Evolutionary conservation across 2,329 filamentous ascomycete species (phyloP).

Genomic region (Akanthomyces muscarius): DNA sequence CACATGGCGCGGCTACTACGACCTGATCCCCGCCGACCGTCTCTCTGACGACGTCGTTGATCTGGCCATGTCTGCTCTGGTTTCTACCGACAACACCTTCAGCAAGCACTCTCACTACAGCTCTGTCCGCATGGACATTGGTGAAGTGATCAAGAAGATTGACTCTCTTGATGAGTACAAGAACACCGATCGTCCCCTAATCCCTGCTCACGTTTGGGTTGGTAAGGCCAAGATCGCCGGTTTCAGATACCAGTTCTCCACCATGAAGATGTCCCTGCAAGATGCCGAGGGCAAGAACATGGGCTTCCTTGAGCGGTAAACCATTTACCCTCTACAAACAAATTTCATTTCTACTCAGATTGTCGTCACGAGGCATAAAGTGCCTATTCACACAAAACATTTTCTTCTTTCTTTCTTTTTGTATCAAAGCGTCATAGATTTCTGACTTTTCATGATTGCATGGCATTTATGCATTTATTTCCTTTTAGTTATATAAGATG

Average conservation of each 20-base stretch:
- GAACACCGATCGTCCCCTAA: conserved; percentile 14
- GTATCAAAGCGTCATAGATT: conserved; percentile 19
- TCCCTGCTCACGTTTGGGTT: conserved; percentile 18
- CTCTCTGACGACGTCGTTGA: conserved; percentile 17
- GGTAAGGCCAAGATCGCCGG: conserved; percentile 18
- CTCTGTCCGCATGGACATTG: conserved; percentile 19
- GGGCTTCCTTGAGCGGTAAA: conserved; percentile 17
- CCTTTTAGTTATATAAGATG: conserved; percentile 17
- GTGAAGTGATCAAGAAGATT: conserved; percentile 17
- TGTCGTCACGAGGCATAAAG: conserved; percentile 13
- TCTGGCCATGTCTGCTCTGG: conserved; percentile 15
- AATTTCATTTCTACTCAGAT: conserved; percentile 11
- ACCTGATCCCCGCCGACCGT: conserved; percentile 18
- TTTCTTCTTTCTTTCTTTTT: conserved; percentile 15
- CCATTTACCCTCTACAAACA: not conserved
- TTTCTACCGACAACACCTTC: conserved; percentile 7
- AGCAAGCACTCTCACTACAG: conserved; percentile 18
- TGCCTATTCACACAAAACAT: not conserved
- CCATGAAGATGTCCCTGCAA: conserved; percentile 17
- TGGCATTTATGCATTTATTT: conserved; percentile 17
- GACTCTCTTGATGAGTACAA: conserved; percentile 17
- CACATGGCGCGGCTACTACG: conserved; percentile 17
- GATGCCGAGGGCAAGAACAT: conserved; percentile 17
- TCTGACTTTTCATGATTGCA: conserved; percentile 15
- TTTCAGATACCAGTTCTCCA: conserved; percentile 18